Conservation (phyloP, 371 early-diverging fungal species). For the Haplosporangium sp. region DNA sequence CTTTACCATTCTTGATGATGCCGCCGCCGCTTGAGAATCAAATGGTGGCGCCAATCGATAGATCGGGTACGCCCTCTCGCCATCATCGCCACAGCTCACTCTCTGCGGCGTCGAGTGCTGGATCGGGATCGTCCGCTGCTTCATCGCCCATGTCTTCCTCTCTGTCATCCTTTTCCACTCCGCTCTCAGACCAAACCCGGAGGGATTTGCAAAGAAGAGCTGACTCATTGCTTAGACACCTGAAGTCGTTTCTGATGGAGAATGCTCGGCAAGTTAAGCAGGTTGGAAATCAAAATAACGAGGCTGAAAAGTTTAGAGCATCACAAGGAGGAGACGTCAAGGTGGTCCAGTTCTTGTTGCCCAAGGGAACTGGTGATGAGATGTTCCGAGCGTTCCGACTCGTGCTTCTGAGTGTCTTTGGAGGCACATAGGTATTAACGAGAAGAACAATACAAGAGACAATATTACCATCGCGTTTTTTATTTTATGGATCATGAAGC, state of each 20-base stretch:
- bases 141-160: conserved; percentile 27
- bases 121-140: conserved; percentile 3
- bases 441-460: too few relatives aligned
- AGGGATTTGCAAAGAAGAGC: conserved; percentile 33
- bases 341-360: conserved; percentile 47
- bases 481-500: too few relatives aligned
- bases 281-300: conserved; percentile 48
- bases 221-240: conserved; percentile 28
- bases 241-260: conserved; percentile 47
- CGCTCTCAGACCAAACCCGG: conserved; percentile 40
- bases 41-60: conserved; percentile 11
- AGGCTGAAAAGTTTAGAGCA: conserved; percentile 51
- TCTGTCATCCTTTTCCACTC: conserved; percentile 13
- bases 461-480: too few relatives aligned
- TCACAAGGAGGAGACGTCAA: conserved; percentile 52
- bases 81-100: conserved; percentile 21
- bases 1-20: conserved; percentile 74
- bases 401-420: conserved; percentile 39
- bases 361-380: conserved; percentile 43
- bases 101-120: background rate
- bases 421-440: conserved; percentile 39
- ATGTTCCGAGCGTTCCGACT: conserved; percentile 41
- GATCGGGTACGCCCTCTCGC: conserved; percentile 3
- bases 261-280: conserved; percentile 50
- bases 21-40: conserved; percentile 63